Base-by-base conservation (phyloP, 306 rosid genomes). In the Sicyos edulis region DNA sequence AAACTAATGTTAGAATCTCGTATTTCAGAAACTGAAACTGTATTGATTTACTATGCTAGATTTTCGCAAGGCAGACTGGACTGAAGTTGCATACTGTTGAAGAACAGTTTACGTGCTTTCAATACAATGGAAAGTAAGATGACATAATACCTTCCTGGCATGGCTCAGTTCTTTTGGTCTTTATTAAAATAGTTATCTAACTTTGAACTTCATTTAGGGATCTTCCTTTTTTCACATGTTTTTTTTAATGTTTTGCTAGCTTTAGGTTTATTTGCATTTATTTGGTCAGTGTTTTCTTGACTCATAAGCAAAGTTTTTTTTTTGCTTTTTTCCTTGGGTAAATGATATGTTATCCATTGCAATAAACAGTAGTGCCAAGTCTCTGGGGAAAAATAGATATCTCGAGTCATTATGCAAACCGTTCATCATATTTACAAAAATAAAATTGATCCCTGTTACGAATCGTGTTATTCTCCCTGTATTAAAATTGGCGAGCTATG, bases 31-130 rank as follows among this genome's bases (percentile, higher is more conserved):
- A 44, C 81, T 79, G 77, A 81, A 56, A 44, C 20, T 55, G 51
- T 56, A 51, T 26, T 34, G 72, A 0, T 26, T 24, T 75, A 0
- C 66, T 17, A 75, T 58, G 64, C 54, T 64, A 95, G 97, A 44
- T 91, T 78, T 54, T 87, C 74, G 76, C 70, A 16, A 32, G 44
- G 77, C 88, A 85, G 74, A 50, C 78, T 37, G 87, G 78, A 51
- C 62, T 91, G 87, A 78, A 86, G 74, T 64, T 88, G 45, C 72
- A 60, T 34, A 59, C 80, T 5, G 76, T 87, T 61, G 88, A 87
- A 6, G 78, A 80, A 0, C 85, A 85, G 75, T 92, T 88, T 56
- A 71, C 81, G 20, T 92, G 98, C 83, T 90, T 92, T 57, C 56
- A 42, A 32, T 88, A 55, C 67, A 7, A 49, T 10, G 68, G 45